Evolutionary conservation across 192 early-diverging fungal species (phyloP), one percentile per base, ranked within the genome.

Genomic region (Entomortierella beljakovae): DNA sequence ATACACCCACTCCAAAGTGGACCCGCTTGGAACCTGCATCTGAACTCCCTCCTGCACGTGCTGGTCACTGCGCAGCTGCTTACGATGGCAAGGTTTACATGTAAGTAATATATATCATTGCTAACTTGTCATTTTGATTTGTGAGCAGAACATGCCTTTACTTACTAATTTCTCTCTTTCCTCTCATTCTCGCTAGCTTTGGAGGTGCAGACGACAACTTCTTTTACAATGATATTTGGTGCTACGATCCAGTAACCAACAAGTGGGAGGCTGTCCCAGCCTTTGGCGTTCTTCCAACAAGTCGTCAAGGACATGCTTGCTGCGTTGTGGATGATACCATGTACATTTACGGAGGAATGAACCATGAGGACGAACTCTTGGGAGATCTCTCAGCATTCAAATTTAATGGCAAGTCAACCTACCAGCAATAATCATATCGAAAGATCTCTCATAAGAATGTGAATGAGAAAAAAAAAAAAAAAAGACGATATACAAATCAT

Each of bases 221-320:
- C 61, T 83, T 83, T 26, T 86, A 83, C 59, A 88, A 89, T 64
- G 88, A 89, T 51, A 81, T 86, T 51, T 89, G 88, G 88, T 82
- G 79, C 38, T 86, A 82, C 61, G 86, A 89, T 46, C 70, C 81
- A 20, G 59, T 61, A 3, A 80, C 66, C 2, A 77, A 83, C 37
- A 64, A 57, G 10, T 89, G 88, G 88, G 56, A 69, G 33, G 76
- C 80, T 23, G 68, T 88, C 8, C 55, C 66, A 10, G 81, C 83
- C 18, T 80, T 81, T n/a, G 83, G 86, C 3, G 82, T 82, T 34
- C 74, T 88, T 53, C 88, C 88, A 0, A 60, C 77, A 20, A 84
- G 83, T 69, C 74, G 88, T 22, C 71, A 83, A 37, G 66, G 74
- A 4, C 80, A 77, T 59, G 60, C 82, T 4, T 49, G 79, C 31